Conservation (phyloP, 345 rosid genomes). For the Eucalyptus camaldulensis region DNA sequence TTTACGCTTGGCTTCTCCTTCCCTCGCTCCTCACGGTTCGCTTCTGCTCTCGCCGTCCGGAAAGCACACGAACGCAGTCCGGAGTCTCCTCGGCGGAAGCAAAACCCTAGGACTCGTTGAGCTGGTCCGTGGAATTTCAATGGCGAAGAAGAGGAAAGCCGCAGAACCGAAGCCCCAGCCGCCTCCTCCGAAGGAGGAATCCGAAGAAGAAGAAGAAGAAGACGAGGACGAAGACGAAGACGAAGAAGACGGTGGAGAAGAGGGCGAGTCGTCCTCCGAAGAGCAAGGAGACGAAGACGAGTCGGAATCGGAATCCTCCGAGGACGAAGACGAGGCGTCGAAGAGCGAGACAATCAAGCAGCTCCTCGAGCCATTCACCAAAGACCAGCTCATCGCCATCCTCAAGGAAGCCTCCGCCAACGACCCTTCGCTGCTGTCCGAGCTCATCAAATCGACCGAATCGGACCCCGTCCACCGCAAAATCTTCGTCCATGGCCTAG, state of each 20-base stretch:
- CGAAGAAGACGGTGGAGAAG: background rate
- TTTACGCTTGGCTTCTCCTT: no score
- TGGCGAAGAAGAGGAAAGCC: background rate
- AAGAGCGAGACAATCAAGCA: constrained; percentile 44
- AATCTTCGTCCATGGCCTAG: constrained; percentile 71
- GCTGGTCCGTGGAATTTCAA: background rate
- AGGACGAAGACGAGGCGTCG: background rate
- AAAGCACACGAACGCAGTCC: background rate
- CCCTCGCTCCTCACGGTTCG: background rate
- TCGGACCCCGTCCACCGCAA: constrained; percentile 63
- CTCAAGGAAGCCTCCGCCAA: constrained; percentile 46
- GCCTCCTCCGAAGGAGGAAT: constrained; percentile 4
- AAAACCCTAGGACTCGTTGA: background rate
- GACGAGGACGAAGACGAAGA: constrained; percentile 14
- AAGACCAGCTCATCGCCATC: constrained; percentile 40
- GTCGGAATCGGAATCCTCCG: background rate
- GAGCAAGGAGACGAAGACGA: constrained; percentile 5
- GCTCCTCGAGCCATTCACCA: constrained; percentile 52
- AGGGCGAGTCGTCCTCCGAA: background rate
- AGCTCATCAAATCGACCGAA: constrained; percentile 31
- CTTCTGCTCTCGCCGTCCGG: background rate
- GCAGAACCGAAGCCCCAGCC: constrained; percentile 11
- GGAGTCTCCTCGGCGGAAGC: background rate
- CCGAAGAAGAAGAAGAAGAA: constrained; percentile 9
- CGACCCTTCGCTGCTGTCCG: constrained; percentile 21